phyloP scores from a whole-genome alignment of 2,329 filamentous ascomycete genomes.

The Penicillium sp. region DNA sequence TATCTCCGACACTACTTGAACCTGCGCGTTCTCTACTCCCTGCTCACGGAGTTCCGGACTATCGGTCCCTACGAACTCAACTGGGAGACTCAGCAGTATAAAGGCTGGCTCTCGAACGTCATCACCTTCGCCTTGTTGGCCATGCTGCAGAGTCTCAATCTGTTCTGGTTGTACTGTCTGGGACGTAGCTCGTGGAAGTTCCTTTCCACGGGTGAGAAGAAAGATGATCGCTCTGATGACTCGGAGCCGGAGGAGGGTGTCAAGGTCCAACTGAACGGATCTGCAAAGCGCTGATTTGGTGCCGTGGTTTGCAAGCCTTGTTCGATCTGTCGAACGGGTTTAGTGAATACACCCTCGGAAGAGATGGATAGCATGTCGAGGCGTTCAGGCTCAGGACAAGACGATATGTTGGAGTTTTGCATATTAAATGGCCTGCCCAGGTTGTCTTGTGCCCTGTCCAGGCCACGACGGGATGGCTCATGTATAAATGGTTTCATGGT shows the following conservation, averaged over 20 bases:
- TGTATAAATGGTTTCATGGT: background rate
- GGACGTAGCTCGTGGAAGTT: constrained; percentile 38
- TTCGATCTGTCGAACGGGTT: background rate
- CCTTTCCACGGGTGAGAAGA: constrained; percentile 30
- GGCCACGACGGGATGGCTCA: background rate
- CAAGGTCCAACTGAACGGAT: background rate
- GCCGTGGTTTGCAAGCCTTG: background rate
- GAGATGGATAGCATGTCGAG: background rate
- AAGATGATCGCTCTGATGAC: constrained; percentile 49
- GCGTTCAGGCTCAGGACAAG: background rate
- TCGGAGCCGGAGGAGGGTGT: constrained; percentile 46
- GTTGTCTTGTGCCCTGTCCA: background rate
- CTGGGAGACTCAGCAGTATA: constrained; percentile 46
- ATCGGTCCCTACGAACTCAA: constrained; percentile 43
- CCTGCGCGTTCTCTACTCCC: constrained; percentile 40
- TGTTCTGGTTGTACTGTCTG: constrained; percentile 44
- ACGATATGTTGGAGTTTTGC: too few relatives aligned
- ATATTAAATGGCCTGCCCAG: too few relatives aligned
- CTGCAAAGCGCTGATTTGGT: background rate
- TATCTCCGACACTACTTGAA: constrained; percentile 76
- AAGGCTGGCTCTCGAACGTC: constrained; percentile 43
- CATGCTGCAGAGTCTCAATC: constrained; percentile 40
- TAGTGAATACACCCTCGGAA: background rate
- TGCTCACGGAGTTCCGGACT: constrained; percentile 42
- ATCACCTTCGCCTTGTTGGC: constrained; percentile 42